phyloP scores from a whole-genome alignment of 495 filamentous ascomycete species.

The Chaetomium cochliodes region DNA sequence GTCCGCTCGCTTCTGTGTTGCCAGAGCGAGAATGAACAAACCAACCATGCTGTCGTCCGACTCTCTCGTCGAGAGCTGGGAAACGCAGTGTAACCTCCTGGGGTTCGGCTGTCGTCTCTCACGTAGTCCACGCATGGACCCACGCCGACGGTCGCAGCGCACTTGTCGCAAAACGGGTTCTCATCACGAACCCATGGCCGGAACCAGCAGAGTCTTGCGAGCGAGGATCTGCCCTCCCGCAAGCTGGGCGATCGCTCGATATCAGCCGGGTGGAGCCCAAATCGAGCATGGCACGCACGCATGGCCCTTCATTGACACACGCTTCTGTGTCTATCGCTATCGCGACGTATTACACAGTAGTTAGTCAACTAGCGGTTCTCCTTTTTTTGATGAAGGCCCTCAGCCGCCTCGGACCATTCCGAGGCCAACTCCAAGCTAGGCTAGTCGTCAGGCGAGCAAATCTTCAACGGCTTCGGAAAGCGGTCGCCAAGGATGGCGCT shows the following conservation, averaged over 20 bases:
- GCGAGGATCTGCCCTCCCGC: not conserved
- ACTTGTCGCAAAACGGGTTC: not conserved
- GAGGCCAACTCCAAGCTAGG: not conserved
- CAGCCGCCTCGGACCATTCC: not conserved
- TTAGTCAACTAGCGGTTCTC: no score
- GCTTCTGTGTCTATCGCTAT: no score
- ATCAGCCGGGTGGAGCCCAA: constrained; percentile 2
- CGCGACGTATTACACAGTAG: no score
- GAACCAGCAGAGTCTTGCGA: not conserved
- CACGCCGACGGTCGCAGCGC: not conserved
- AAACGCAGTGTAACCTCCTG: constrained; percentile 11
- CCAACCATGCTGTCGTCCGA: not conserved
- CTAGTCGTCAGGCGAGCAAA: not conserved
- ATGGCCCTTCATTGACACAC: no score
- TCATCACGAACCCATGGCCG: not conserved
- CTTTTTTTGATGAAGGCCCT: no score
- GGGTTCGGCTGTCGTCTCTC: constrained; percentile 6
- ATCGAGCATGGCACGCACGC: no score
- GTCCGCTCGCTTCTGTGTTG: not conserved
- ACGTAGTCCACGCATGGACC: not conserved
- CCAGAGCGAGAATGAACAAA: not conserved
- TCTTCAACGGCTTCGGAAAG: constrained; percentile 6
- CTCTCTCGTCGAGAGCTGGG: not conserved
- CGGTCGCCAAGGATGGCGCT: constrained; percentile 3
- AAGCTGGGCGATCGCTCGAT: constrained; percentile 2